Evolutionary conservation across 202 grass and related monocot species (phyloP).

Genomic region (Saccharum hybrid): DNA sequence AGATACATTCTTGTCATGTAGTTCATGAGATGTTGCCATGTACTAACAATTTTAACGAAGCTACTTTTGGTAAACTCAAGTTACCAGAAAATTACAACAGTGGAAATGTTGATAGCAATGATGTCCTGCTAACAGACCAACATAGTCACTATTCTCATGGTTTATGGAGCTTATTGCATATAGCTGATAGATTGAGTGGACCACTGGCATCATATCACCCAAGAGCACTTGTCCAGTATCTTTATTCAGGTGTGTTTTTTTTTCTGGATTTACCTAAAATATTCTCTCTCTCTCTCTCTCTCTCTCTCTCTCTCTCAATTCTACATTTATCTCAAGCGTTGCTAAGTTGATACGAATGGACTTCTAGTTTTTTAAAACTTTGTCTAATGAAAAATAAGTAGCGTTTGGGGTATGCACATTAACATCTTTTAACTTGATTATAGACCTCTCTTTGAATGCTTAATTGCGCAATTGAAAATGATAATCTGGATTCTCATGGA

Average conservation of each 20-base stretch:
- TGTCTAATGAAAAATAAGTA: not conserved
- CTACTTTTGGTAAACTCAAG: conserved; percentile 46
- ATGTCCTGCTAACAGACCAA: conserved; percentile 30
- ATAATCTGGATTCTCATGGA: not conserved
- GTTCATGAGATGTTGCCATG: conserved; percentile 48
- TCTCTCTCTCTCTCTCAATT: not conserved
- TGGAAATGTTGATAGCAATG: conserved; percentile 36
- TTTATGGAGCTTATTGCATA: conserved; percentile 70
- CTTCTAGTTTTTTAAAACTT: conserved; percentile 25
- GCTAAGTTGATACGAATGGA: not conserved
- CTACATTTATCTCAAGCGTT: conserved; percentile 24
- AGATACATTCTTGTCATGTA: conserved; percentile 45
- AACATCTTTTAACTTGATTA: not conserved
- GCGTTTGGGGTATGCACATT: not conserved
- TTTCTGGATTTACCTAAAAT: conserved; percentile 25
- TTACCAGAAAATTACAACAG: conserved; percentile 41
- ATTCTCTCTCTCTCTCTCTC: not conserved
- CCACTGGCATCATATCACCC: conserved; percentile 75
- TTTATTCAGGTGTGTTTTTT: conserved; percentile 80
- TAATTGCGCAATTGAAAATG: not conserved
- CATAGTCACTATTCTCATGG: conserved; percentile 38
- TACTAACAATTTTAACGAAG: conserved; percentile 48
- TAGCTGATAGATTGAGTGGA: conserved; percentile 64
- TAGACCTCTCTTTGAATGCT: conserved; percentile 1
- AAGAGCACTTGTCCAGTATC: conserved; percentile 70